Percentiles rank a stretch among this genome's conserved stretches.
These are phyloP conservation scores for Ogataea methylovora DNA, from an alignment of 805 yeast species.

Conservation along the genomic window DNA sequence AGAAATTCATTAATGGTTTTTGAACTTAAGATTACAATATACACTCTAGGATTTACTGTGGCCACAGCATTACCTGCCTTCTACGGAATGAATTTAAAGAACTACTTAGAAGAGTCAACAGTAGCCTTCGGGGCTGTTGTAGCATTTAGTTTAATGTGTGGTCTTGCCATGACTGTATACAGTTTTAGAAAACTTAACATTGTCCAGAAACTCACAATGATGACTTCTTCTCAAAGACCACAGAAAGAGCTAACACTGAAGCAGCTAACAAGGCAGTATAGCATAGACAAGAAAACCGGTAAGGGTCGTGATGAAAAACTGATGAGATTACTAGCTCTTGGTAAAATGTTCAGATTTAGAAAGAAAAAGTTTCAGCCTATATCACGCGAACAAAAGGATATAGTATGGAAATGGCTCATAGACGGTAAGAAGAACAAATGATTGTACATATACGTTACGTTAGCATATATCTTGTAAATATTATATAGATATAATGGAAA, in stretches of 20 bases:
- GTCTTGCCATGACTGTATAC: constrained; percentile 42
- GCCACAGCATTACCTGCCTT: constrained; percentile 84
- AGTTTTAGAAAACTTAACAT: constrained; percentile 50
- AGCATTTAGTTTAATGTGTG: constrained; percentile 43
- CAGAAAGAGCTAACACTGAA: no score
- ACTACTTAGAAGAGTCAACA: constrained; percentile 63
- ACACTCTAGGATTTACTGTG: constrained; percentile 77
- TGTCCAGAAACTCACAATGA: constrained; percentile 64
- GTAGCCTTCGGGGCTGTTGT: constrained; percentile 58
- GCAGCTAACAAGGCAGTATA: no score
- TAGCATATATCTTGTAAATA: no score
- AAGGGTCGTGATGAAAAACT: no score
- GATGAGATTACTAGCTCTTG: no score
- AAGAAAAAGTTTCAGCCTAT: no score
- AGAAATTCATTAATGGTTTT: constrained; percentile 85
- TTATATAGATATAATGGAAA: no score
- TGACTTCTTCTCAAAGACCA: no score
- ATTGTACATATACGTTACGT: no score
- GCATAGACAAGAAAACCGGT: no score
- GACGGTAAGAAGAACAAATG: neutral
- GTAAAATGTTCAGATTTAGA: no score
- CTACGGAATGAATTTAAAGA: constrained; percentile 81
- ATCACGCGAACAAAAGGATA: no score
- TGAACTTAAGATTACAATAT: constrained; percentile 75
- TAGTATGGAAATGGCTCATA: constrained; percentile 45